These are phyloP conservation scores for Choanephora cucurbitarum DNA, from an alignment of 371 early-diverging fungal species.

Conservation along the genomic window DNA sequence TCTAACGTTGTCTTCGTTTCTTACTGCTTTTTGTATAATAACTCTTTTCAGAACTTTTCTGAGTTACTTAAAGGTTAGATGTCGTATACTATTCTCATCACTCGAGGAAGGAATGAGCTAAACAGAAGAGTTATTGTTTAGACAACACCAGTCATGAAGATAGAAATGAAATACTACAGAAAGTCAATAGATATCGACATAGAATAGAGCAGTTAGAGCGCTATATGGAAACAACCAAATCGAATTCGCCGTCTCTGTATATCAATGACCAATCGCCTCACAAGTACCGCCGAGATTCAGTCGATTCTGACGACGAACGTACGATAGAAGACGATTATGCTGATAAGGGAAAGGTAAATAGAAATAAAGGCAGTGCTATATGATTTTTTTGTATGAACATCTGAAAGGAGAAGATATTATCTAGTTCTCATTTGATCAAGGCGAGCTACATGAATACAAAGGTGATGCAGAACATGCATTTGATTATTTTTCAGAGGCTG, in stretches of 20 bases:
- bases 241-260: slow-evolving; percentile 15
- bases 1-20: too few species aligned
- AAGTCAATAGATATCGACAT: slow-evolving; percentile 41
- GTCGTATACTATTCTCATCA: not conserved
- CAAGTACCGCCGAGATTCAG: slow-evolving; percentile 28
- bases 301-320: slow-evolving; percentile 22
- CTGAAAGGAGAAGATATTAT: not conserved
- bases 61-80: slow-evolving; percentile 20
- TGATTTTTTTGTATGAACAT: not conserved
- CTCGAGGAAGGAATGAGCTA: not conserved
- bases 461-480: slow-evolving; percentile 43
- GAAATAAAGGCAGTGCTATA: not conserved
- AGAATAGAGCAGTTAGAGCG: slow-evolving; percentile 42
- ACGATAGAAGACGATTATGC: slow-evolving; percentile 29
- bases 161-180: slow-evolving; percentile 34
- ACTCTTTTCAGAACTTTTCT: slow-evolving; percentile 14
- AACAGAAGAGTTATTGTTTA: slow-evolving; percentile 5
- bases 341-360: slow-evolving; percentile 42
- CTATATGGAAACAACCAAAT: slow-evolving; percentile 20
- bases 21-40: not conserved
- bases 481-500: slow-evolving; percentile 49
- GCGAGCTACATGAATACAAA: slow-evolving; percentile 42
- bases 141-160: slow-evolving; percentile 17
- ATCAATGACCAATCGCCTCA: slow-evolving; percentile 29
- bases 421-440: slow-evolving; percentile 45